Base-by-base conservation (phyloP, 2,329 filamentous ascomycete species). In the Phaeosphaeriaceae sp. region DNA sequence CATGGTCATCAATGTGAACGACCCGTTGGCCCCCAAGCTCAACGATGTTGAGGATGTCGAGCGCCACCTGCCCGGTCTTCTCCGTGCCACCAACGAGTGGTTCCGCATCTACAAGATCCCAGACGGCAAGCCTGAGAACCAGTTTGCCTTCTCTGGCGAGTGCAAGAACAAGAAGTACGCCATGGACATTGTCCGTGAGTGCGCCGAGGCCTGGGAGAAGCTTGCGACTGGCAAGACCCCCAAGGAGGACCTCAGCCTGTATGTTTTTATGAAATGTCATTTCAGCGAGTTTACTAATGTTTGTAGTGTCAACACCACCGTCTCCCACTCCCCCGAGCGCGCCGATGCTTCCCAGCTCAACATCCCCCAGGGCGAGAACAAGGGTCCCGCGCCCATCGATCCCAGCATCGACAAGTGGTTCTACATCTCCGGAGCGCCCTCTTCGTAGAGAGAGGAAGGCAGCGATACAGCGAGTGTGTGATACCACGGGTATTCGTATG, bases 51-150 rank as follows among this genome's bases (percentile, higher is more conserved):
- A 98, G 88, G 95, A 99, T 79, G 95, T 99, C 71, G 95, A 99
- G 88, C 90, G 94, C 78, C 95, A 98, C 85, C 89, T 99, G 58
- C 95, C 95, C 61, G 95, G 95, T 73, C 92, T 99, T 60, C 88
- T 99, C 80, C 91, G 95, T 71, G 95, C 95, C 78, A 98, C 94
- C 79, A 99, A 99, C 79, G 95, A 99, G 86, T 99, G 95, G 95
- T 99, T 99, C 93, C 93, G 95, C 82, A 99, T 99, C 88, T 99
- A 99, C 91, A 99, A 99, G 88, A 99, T 99, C 83, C 95, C 95
- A 78, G 95, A 99, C 79, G 95, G 95, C 86, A 99, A 99, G 93
- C 93, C 94, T 75, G 95, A 99, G 91, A 99, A 99, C 89, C 95
- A 98, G 85, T 99, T 99, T 78, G 95, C 95, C 76, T 99, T 99